Percentiles rank a stretch among this genome's conserved stretches.
These are phyloP conservation scores for Multifurca ochricompacta DNA, from an alignment of 768 basidiomycete genomes.

Conservation along the genomic window DNA sequence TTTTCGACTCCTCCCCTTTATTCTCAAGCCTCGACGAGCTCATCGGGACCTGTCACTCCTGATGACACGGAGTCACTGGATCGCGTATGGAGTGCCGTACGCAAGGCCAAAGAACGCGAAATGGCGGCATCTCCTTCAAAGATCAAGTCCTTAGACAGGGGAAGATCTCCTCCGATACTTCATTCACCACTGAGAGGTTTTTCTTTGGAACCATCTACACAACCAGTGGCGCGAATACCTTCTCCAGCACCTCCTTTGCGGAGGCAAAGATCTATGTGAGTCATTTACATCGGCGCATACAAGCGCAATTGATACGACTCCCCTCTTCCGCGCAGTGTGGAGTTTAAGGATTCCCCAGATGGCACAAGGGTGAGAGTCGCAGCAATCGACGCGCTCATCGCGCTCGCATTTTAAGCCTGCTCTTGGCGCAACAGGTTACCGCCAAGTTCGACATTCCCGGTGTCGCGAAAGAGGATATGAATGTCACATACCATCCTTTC, in stretches of 20 bases:
- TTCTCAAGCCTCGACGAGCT: slow-evolving; percentile 20
- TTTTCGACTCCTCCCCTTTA: slow-evolving; percentile 17
- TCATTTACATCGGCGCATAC: neutral
- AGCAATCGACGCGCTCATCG: slow-evolving; percentile 20
- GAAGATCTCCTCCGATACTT: slow-evolving; percentile 8
- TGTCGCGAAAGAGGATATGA: slow-evolving; percentile 64
- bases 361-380: slow-evolving; percentile 41
- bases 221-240: neutral
- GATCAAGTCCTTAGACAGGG: slow-evolving; percentile 57
- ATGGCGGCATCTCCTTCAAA: slow-evolving; percentile 65
- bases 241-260: slow-evolving; percentile 34
- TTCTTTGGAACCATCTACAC: slow-evolving; percentile 4
- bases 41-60: slow-evolving; percentile 20
- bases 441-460: slow-evolving; percentile 66
- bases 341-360: slow-evolving; percentile 63
- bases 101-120: slow-evolving; percentile 54
- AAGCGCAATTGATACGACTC: neutral
- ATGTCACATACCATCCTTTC: slow-evolving; percentile 58
- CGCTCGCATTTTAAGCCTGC: neutral
- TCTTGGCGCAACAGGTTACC: slow-evolving; percentile 35
- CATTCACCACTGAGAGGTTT: slow-evolving; percentile 11
- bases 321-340: slow-evolving; percentile 39
- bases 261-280: slow-evolving; percentile 61
- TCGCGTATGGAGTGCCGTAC: slow-evolving; percentile 57
- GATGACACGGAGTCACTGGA: slow-evolving; percentile 36